Percentiles rank a stretch among this genome's conserved stretches.
These are phyloP conservation scores for Volutella citrinella DNA, from an alignment of 2,329 filamentous ascomycete genomes.

Conservation along the genomic window DNA sequence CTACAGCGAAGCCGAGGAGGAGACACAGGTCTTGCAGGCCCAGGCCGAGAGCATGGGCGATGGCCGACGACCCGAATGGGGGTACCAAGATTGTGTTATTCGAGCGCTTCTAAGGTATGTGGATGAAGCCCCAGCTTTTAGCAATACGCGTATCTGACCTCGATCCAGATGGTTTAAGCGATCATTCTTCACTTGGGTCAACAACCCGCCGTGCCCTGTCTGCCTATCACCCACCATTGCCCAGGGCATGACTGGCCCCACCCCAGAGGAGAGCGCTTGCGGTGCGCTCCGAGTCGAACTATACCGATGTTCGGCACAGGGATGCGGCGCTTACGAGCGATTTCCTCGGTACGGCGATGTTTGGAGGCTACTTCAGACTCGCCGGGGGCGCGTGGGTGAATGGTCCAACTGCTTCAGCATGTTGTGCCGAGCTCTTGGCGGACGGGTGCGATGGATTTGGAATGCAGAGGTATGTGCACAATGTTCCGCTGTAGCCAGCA, in stretches of 20 bases:
- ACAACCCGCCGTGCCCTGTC: slow-evolving; percentile 82
- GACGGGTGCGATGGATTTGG: slow-evolving; percentile 95
- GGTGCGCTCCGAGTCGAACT: slow-evolving; percentile 86
- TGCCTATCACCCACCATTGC: slow-evolving; percentile 82
- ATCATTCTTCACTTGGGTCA: slow-evolving; percentile 94
- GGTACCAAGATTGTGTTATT: slow-evolving; percentile 96
- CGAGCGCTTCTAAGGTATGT: slow-evolving; percentile 77
- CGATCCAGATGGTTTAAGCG: slow-evolving; percentile 76
- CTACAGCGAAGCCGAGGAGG: slow-evolving; percentile 91
- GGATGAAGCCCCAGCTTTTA: not conserved
- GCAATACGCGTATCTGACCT: slow-evolving; percentile 1
- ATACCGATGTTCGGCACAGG: slow-evolving; percentile 76
- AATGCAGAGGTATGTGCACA: too few relatives aligned
- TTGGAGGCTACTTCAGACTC: slow-evolving; percentile 84
- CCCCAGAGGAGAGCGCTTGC: slow-evolving; percentile 83
- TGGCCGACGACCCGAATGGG: slow-evolving; percentile 82
- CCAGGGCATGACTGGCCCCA: slow-evolving; percentile 78
- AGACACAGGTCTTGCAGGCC: slow-evolving; percentile 81
- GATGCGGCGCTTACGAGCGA: slow-evolving; percentile 77
- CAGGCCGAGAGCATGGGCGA: slow-evolving; percentile 85
- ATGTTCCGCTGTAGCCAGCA: too few relatives aligned
- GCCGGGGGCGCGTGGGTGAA: slow-evolving; percentile 84
- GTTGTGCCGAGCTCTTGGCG: slow-evolving; percentile 90
- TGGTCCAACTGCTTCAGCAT: slow-evolving; percentile 99
- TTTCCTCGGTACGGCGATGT: slow-evolving; percentile 96